Evolutionary conservation across 2,329 filamentous ascomycete genomes (phyloP).

Genomic region (Epicoccum sorghinum): DNA sequence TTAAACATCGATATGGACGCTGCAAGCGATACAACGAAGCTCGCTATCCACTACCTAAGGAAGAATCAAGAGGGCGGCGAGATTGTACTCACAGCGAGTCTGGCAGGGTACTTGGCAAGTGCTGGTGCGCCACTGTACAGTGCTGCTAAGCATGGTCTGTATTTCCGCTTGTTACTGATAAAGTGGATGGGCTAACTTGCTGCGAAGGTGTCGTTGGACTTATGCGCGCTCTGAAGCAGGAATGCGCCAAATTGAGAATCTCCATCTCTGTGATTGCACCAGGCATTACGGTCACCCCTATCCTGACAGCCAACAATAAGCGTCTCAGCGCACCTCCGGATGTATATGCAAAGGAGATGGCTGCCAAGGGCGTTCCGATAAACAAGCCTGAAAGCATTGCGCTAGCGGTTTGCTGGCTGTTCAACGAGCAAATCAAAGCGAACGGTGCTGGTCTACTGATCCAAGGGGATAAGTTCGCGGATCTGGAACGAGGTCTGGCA

Average conservation of each 20-base stretch:
- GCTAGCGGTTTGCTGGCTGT: conserved; percentile 53
- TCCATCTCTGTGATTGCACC: conserved; percentile 56
- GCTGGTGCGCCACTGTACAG: conserved; percentile 57
- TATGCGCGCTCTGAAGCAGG: conserved; percentile 57
- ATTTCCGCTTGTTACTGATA: background rate
- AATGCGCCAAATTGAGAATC: conserved; percentile 54
- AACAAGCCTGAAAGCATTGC: conserved; percentile 55
- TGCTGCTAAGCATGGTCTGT: conserved; percentile 56
- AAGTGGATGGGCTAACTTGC: background rate
- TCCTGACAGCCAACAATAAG: conserved; percentile 45
- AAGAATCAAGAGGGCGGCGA: conserved; percentile 50
- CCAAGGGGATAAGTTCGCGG: conserved; percentile 51
- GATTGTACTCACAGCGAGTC: conserved; percentile 56
- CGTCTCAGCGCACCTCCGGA: conserved; percentile 40
- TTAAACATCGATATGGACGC: conserved; percentile 56
- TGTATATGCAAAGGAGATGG: conserved; percentile 54
- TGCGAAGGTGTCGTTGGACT: conserved; percentile 53
- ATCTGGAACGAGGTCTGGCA: conserved; percentile 56
- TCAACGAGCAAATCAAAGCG: conserved; percentile 50
- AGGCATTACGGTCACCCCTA: conserved; percentile 56
- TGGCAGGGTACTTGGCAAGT: conserved; percentile 57
- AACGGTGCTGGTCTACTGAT: conserved; percentile 57
- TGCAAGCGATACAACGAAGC: conserved; percentile 54
- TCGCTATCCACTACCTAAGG: conserved; percentile 56
- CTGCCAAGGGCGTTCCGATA: conserved; percentile 53